These are phyloP conservation scores for Colletotrichum spaethianum DNA, from an alignment of 2,329 filamentous ascomycete species.

Conservation along the genomic window DNA sequence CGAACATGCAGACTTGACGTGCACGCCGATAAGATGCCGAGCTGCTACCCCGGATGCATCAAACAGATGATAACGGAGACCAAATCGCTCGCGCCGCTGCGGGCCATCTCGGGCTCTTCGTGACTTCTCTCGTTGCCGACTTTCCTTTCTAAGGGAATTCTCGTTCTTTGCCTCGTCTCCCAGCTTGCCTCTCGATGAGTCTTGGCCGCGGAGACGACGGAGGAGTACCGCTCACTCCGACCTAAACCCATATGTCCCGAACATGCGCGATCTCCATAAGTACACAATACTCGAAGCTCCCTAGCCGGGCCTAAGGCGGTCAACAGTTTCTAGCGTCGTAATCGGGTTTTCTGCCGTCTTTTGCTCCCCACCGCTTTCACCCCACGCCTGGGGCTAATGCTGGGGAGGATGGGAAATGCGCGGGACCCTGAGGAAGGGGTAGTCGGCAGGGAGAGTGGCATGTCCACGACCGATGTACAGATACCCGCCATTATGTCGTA, in stretches of 20 bases:
- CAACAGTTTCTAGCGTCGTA: slow-evolving; percentile 20
- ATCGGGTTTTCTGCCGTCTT: slow-evolving; percentile 35
- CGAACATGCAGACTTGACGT: neutral
- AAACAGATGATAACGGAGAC: slow-evolving; percentile 12
- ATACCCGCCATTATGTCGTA: slow-evolving; percentile 13
- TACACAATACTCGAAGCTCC: slow-evolving; percentile 27
- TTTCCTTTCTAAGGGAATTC: neutral
- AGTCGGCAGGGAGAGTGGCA: slow-evolving; percentile 19
- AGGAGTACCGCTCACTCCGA: neutral
- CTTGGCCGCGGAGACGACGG: neutral
- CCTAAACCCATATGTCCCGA: slow-evolving; percentile 12
- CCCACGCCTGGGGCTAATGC: slow-evolving; percentile 41
- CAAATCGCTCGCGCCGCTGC: neutral
- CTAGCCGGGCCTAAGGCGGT: slow-evolving; percentile 28
- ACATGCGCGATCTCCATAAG: slow-evolving; percentile 23
- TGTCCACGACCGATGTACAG: slow-evolving; percentile 17
- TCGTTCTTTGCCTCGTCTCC: neutral
- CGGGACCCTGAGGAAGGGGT: slow-evolving; percentile 35
- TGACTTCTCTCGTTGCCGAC: neutral
- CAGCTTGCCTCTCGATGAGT: too few species aligned
- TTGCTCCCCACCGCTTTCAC: slow-evolving; percentile 37
- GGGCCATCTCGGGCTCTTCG: slow-evolving; percentile 19
- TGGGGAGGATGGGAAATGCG: slow-evolving; percentile 35
- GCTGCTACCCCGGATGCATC: slow-evolving; percentile 35
- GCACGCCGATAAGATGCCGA: slow-evolving; percentile 36